Evolutionary conservation across 2,329 filamentous ascomycete species (phyloP).

Genomic region (Pseudomassariella vexata): DNA sequence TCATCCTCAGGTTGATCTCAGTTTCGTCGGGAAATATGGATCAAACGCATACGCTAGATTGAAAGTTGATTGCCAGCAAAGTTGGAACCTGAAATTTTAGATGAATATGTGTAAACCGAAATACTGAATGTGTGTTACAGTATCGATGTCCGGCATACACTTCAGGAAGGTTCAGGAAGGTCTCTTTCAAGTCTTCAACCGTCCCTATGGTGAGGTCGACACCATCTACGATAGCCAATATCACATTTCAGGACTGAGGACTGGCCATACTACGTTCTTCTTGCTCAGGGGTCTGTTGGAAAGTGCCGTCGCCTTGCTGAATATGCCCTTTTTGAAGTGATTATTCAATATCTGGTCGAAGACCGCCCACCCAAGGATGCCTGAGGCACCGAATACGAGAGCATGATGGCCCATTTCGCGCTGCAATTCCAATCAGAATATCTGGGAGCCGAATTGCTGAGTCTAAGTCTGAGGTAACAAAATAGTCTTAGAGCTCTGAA

Average conservation of each 20-base stretch:
- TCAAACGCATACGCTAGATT: background rate
- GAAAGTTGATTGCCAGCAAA: background rate
- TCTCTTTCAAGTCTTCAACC: background rate
- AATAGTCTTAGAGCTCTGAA: too few relatives aligned
- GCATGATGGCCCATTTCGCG: too few relatives aligned
- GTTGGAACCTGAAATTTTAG: background rate
- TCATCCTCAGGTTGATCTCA: slow-evolving; percentile 5
- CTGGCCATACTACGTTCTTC: background rate
- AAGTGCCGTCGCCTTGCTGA: background rate
- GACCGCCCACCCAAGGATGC: slow-evolving; percentile 1
- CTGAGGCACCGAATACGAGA: slow-evolving; percentile 1
- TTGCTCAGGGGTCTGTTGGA: background rate
- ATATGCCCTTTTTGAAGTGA: background rate
- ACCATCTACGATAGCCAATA: background rate
- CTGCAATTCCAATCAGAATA: too few relatives aligned
- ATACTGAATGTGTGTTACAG: background rate
- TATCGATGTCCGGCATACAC: background rate
- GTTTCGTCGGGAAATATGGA: slow-evolving; percentile 1
- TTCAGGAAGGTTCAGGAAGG: background rate
- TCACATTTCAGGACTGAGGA: background rate
- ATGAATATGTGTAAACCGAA: background rate
- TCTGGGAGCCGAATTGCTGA: too few relatives aligned
- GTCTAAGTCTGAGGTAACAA: too few relatives aligned
- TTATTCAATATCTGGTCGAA: slow-evolving; percentile 3
- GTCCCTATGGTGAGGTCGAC: slow-evolving; percentile 1